phyloP scores from a whole-genome alignment of 192 early-diverging fungal genomes.

The Thoreauomyces humboldtii region DNA sequence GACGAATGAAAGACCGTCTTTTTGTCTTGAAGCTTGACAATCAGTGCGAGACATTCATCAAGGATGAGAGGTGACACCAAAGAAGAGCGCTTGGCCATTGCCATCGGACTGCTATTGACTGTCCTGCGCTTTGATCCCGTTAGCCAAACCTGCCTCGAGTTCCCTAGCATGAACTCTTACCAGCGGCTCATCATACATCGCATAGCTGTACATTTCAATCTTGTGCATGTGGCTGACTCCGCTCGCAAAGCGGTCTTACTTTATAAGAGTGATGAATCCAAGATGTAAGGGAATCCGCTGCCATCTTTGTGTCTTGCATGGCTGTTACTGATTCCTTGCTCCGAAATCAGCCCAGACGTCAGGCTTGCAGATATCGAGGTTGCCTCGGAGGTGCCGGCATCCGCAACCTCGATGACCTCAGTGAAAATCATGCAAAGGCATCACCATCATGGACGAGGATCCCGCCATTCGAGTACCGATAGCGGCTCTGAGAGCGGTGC shows the following conservation, averaged over 20 bases:
- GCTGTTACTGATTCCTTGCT: too few species aligned
- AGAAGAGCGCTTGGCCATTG: too few species aligned
- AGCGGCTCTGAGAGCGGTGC: slow-evolving; percentile 37
- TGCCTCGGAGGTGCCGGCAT: neutral
- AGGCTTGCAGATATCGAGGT: slow-evolving; percentile 16
- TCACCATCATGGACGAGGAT: slow-evolving; percentile 32
- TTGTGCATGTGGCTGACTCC: slow-evolving; percentile 61
- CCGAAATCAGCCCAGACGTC: neutral
- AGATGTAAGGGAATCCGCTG: slow-evolving; percentile 47
- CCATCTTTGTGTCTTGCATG: neutral
- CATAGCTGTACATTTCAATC: slow-evolving; percentile 64
- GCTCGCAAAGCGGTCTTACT: slow-evolving; percentile 52
- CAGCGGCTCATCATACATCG: slow-evolving; percentile 72
- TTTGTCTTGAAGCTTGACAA: slow-evolving; percentile 69
- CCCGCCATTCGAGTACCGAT: slow-evolving; percentile 15
- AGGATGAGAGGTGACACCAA: slow-evolving; percentile 58
- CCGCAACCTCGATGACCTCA: slow-evolving; percentile 38
- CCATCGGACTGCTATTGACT: too few species aligned
- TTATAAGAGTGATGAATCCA: slow-evolving; percentile 53
- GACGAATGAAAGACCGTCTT: slow-evolving; percentile 60
- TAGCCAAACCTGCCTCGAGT: slow-evolving; percentile 58
- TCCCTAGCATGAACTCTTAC: slow-evolving; percentile 71
- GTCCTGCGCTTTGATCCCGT: too few species aligned
- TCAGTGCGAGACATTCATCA: slow-evolving; percentile 60
- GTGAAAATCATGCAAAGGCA: slow-evolving; percentile 43